These are phyloP conservation scores for Spencermartinsiella europaea DNA, from an alignment of 805 yeast species.

Conservation along the genomic window DNA sequence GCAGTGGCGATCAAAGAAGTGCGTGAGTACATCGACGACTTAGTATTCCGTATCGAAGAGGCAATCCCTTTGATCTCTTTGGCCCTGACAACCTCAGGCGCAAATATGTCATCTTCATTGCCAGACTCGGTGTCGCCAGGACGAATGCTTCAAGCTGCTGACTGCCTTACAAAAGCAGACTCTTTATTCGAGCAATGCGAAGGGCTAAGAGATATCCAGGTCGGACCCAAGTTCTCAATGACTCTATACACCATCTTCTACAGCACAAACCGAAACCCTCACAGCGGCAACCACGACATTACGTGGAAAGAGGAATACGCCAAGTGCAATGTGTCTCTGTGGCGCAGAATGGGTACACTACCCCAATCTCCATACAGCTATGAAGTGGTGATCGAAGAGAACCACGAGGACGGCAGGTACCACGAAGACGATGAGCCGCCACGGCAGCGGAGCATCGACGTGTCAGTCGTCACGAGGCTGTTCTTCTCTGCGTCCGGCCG, in stretches of 20 bases:
- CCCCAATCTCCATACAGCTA: constrained; percentile 35
- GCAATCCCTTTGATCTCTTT: constrained; percentile 63
- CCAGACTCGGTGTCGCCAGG: constrained; percentile 59
- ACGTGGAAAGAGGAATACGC: constrained; percentile 74
- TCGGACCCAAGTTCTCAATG: constrained; percentile 58
- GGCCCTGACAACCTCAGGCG: constrained; percentile 65
- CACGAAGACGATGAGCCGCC: constrained; percentile 54
- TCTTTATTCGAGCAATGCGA: constrained; percentile 20
- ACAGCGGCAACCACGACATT: constrained; percentile 47
- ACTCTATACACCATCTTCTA: constrained; percentile 55
- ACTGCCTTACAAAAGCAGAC: constrained; percentile 39
- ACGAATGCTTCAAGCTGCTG: constrained; percentile 57
- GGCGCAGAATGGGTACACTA: constrained; percentile 22
- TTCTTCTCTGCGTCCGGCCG: constrained; percentile 70
- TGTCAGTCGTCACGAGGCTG: constrained; percentile 43
- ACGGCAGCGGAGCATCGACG: constrained; percentile 31
- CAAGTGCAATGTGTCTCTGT: constrained; percentile 44
- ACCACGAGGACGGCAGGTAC: constrained; percentile 64
- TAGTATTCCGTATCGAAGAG: constrained; percentile 55
- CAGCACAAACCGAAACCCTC: constrained; percentile 27
- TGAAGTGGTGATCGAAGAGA: constrained; percentile 46
- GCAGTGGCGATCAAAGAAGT: constrained; percentile 40
- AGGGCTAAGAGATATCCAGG: constrained; percentile 27
- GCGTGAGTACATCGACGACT: constrained; percentile 43
- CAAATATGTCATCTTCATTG: constrained; percentile 46